These are phyloP conservation scores for Prunus mume DNA, from an alignment of 306 rosid genomes.

Conservation along the genomic window DNA sequence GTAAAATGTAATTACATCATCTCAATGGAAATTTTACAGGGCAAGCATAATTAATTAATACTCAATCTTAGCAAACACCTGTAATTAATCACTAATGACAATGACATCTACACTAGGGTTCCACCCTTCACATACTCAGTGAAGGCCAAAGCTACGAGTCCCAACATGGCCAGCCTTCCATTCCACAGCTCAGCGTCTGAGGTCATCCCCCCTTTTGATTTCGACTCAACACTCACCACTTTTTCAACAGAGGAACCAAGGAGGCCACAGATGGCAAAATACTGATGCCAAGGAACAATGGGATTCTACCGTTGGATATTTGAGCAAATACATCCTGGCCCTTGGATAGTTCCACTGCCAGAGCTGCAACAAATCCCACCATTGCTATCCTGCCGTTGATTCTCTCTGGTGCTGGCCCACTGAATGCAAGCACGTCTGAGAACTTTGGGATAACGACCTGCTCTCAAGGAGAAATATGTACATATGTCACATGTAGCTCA, in stretches of 20 bases:
- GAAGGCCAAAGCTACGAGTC: constrained; percentile 42
- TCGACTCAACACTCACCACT: constrained; percentile 65
- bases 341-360: constrained; percentile 48
- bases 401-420: constrained; percentile 72
- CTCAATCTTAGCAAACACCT: too few relatives aligned
- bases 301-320: constrained; percentile 50
- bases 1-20: too few relatives aligned
- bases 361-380: constrained; percentile 60
- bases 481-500: not conserved
- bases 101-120: not conserved
- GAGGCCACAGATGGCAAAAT: constrained; percentile 44
- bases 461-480: not conserved
- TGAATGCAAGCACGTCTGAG: constrained; percentile 44
- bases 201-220: constrained; percentile 45
- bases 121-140: constrained; percentile 40
- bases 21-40: too few relatives aligned
- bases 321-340: constrained; percentile 54
- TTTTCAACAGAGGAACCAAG: constrained; percentile 46
- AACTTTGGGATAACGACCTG: constrained; percentile 47
- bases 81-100: too few relatives aligned
- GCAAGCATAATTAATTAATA: too few relatives aligned
- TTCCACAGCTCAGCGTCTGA: constrained; percentile 72
- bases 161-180: constrained; percentile 72
- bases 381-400: constrained; percentile 68
- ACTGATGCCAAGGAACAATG: constrained; percentile 56